Conservation (phyloP, 805 yeast species). For the Cyberlindnera japonica region DNA sequence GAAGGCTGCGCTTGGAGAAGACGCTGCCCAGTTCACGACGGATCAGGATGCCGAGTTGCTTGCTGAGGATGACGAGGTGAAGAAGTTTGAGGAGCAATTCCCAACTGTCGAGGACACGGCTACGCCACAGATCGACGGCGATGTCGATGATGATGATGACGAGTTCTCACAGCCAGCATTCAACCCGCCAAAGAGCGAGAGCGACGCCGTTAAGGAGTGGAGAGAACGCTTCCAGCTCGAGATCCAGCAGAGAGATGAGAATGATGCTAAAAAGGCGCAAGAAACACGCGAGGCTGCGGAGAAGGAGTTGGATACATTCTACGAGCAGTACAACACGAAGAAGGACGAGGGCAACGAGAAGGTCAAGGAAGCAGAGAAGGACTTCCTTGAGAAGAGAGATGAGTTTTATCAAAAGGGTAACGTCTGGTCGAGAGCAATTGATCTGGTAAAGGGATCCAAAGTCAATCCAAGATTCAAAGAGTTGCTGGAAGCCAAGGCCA, state of each 20-base stretch:
- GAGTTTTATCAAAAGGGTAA: slow-evolving; percentile 72
- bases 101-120: slow-evolving; percentile 49
- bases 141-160: slow-evolving; percentile 36
- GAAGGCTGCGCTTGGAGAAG: slow-evolving; percentile 55
- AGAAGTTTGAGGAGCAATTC: slow-evolving; percentile 60
- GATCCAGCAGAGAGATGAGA: slow-evolving; percentile 73
- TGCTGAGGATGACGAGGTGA: slow-evolving; percentile 44
- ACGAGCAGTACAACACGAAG: slow-evolving; percentile 84
- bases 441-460: slow-evolving; percentile 37
- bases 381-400: slow-evolving; percentile 72
- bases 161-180: slow-evolving; percentile 35
- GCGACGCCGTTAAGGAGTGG: slow-evolving; percentile 73
- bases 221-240: slow-evolving; percentile 74
- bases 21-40: slow-evolving; percentile 59
- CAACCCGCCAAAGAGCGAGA: slow-evolving; percentile 36
- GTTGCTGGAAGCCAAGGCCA: slow-evolving; percentile 26
- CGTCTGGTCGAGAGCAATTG: slow-evolving; percentile 73
- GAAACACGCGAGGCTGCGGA: slow-evolving; percentile 74
- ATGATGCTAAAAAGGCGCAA: slow-evolving; percentile 56
- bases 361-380: slow-evolving; percentile 64
- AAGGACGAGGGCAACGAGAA: slow-evolving; percentile 64
- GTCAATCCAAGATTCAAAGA: slow-evolving; percentile 29
- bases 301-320: slow-evolving; percentile 84
- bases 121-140: slow-evolving; percentile 16
- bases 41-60: slow-evolving; percentile 53